These are phyloP conservation scores for Pseudogymnoascus pannorum DNA, from an alignment of 2,329 filamentous ascomycete species.

Conservation along the genomic window DNA sequence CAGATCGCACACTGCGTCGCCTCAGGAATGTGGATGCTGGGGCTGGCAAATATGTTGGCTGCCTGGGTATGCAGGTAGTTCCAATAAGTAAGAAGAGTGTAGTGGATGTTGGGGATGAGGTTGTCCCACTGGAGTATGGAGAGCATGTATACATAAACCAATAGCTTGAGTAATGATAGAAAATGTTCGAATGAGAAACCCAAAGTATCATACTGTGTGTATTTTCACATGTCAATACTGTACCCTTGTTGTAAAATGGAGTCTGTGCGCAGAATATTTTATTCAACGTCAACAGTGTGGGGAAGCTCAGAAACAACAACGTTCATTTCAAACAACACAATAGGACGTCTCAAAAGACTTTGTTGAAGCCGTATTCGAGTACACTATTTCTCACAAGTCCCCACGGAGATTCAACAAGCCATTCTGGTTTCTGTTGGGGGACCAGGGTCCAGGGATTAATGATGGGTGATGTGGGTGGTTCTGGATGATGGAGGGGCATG, in stretches of 20 bases:
- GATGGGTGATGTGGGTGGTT: neutral
- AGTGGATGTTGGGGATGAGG: conserved; percentile 49
- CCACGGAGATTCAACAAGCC: neutral
- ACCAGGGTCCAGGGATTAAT: neutral
- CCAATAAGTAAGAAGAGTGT: conserved; percentile 41
- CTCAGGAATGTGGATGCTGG: conserved; percentile 55
- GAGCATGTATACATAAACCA: conserved; percentile 21
- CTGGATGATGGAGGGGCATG: neutral
- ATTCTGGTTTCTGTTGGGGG: neutral
- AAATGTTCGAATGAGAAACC: neutral
- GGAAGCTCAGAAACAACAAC: neutral
- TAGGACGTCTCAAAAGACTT: neutral
- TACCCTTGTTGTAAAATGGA: neutral
- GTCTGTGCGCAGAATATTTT: neutral
- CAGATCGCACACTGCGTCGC: conserved; percentile 50
- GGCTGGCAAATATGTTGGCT: conserved; percentile 44
- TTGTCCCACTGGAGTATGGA: conserved; percentile 39
- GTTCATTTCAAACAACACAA: neutral
- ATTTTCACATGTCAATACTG: neutral
- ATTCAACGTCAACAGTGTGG: neutral
- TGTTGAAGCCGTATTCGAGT: neutral
- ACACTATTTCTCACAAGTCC: neutral
- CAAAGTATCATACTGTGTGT: neutral
- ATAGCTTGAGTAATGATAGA: conserved; percentile 6
- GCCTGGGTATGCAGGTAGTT: conserved; percentile 60